Evolutionary conservation across 192 early-diverging fungal genomes (phyloP), one percentile per base, ranked within the genome.

Genomic region (Coemansia sp.): DNA sequence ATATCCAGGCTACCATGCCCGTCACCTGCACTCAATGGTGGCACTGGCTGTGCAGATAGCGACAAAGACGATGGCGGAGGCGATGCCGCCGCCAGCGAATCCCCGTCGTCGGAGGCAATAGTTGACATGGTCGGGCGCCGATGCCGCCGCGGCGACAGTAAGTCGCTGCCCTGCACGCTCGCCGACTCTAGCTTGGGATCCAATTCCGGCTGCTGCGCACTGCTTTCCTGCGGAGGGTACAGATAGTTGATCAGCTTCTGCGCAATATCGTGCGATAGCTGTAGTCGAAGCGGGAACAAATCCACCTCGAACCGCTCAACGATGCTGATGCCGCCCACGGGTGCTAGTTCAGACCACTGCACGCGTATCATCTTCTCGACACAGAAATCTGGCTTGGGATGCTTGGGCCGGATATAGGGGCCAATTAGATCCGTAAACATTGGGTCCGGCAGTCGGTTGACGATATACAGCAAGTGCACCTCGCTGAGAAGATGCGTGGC

Each of bases 281-380:
- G 89, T 21, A 95, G 65, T 3, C 87, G 79, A 11, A 94, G 59
- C 1, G 94, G 94, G 46, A 80, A 85, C 46, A 97, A 67, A 49
- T 92, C 86, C 32, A 95, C 79, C 65, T 95, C 94, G 58, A 97
- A 85, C 31, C 92, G 88, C 53, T 93, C 89, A 35, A 97, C 84
- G 12, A 97, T 89, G 22, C 82, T 80, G 50, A 97, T 97, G 15
- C 94, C 94, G 23, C 87, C 94, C 1, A 97, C 91, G 0, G 94
- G 89, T 2, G 93, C 88, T 46, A 90, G 72, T 29, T 90, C 81
- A 1, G 59, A 64, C 81, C 87, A 86, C 58, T 87, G 87, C 12
- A 93, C 85, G 21, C 93, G 80, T 1, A 96, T 64, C 90, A 94
- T 93, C 64, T 93, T 95, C 38, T 95, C 84, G 11, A 84, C 77